These are phyloP conservation scores for Fusarium sulawesiense DNA, from an alignment of 2,329 filamentous ascomycete genomes.

Conservation along the genomic window DNA sequence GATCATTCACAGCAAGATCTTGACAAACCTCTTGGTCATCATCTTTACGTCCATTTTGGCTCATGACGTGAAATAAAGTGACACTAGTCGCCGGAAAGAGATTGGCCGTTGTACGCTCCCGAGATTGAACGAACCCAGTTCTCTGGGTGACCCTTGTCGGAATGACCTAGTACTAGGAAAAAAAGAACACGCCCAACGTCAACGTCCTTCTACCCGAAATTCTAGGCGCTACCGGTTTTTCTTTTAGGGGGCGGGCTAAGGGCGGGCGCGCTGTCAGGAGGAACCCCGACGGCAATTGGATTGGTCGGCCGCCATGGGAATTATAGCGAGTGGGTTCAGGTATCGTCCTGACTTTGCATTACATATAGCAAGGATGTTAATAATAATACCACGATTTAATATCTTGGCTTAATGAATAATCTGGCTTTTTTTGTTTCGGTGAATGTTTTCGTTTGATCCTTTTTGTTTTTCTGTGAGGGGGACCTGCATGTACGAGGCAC, in stretches of 20 bases:
- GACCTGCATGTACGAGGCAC: not conserved
- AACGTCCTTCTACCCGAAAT: constrained; percentile 21
- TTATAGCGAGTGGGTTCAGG: not conserved
- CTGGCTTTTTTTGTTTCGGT: not conserved
- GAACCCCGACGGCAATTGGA: not conserved
- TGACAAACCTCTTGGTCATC: not conserved
- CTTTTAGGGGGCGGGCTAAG: not conserved
- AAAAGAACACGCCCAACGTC: not conserved
- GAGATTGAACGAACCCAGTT: constrained; percentile 6
- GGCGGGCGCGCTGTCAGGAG: not conserved
- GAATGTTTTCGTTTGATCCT: not conserved
- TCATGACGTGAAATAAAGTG: not conserved
- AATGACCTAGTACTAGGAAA: not conserved
- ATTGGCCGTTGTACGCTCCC: not conserved
- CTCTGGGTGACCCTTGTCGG: constrained; percentile 20
- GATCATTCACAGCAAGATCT: not conserved
- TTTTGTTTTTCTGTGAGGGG: not conserved
- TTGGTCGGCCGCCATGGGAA: not conserved
- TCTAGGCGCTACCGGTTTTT: constrained; percentile 32
- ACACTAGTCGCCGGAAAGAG: not conserved
- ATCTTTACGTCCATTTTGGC: not conserved
- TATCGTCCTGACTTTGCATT: constrained; percentile 8
- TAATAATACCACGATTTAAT: not conserved
- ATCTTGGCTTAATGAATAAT: not conserved
- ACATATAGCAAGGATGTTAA: constrained; percentile 1